Percentiles rank a stretch among this genome's conserved stretches.
phyloP scores from a whole-genome alignment of 1,139 yeast genomes.

The Eremothecium cymbalariae region DNA sequence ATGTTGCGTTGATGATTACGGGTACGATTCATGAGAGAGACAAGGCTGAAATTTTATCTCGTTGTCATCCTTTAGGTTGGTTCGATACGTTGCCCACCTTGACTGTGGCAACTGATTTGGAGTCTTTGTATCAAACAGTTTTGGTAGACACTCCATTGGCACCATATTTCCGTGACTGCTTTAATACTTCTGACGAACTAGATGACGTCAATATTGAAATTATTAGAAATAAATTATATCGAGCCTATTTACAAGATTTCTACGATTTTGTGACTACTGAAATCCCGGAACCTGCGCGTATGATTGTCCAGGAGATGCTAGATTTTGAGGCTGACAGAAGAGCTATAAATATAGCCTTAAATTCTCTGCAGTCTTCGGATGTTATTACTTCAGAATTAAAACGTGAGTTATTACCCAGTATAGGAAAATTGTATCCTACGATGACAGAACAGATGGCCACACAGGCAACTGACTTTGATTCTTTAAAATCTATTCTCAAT shows the following conservation, averaged over 20 bases:
- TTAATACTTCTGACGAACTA: slow-evolving; percentile 78
- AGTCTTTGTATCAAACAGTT: slow-evolving; percentile 87
- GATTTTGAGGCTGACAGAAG: slow-evolving; percentile 94
- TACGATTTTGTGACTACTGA: slow-evolving; percentile 52
- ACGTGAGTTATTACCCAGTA: slow-evolving; percentile 64
- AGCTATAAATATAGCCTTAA: slow-evolving; percentile 81
- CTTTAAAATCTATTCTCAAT: slow-evolving; percentile 64
- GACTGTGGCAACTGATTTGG: slow-evolving; percentile 89
- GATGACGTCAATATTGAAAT: slow-evolving; percentile 95
- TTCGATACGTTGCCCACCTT: slow-evolving; percentile 95
- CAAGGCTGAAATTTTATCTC: slow-evolving; percentile 70
- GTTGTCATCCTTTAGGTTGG: slow-evolving; percentile 98
- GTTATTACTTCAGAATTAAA: slow-evolving; percentile 57
- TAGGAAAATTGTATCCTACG: slow-evolving; percentile 74
- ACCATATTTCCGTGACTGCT: slow-evolving; percentile 85
- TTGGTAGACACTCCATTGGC: slow-evolving; percentile 95
- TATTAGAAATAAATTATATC: slow-evolving; percentile 82
- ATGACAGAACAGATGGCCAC: slow-evolving; percentile 63
- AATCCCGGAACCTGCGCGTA: slow-evolving; percentile 68
- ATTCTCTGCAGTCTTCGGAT: slow-evolving; percentile 50
- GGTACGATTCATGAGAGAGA: slow-evolving; percentile 96
- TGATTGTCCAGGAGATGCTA: slow-evolving; percentile 68
- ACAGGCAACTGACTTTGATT: slow-evolving; percentile 74
- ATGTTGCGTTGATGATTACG: slow-evolving; percentile 89
- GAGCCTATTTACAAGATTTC: slow-evolving; percentile 88